Evolutionary conservation across 768 basidiomycete species (phyloP).

Genomic region (Dentipellis sp.): DNA sequence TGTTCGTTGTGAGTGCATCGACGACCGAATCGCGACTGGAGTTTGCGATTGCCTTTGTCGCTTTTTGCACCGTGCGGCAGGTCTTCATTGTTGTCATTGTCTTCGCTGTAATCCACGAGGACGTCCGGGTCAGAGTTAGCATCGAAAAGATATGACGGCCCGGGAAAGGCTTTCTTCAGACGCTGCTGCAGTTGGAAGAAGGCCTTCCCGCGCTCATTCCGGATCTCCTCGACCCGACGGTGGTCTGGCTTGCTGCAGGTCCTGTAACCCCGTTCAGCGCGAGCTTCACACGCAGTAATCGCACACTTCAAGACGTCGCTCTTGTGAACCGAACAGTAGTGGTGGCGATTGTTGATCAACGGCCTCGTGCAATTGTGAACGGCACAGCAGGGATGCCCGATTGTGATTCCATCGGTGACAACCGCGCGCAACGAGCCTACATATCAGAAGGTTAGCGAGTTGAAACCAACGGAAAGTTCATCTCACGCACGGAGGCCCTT

Average conservation of each 20-base stretch:
- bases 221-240: not conserved
- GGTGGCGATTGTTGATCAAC: constrained; percentile 3
- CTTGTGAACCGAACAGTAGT: not conserved
- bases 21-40: constrained; percentile 15
- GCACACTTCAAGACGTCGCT: not conserved
- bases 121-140: not conserved
- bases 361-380: constrained; percentile 21
- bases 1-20: constrained; percentile 21
- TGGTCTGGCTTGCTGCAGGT: not conserved
- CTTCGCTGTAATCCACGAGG: not conserved
- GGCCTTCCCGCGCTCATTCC: not conserved
- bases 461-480: too few species aligned
- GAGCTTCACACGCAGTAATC: not conserved
- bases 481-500: not conserved
- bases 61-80: constrained; percentile 1
- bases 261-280: not conserved
- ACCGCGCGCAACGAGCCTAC: constrained; percentile 7
- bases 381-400: constrained; percentile 24
- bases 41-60: constrained; percentile 6
- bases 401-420: constrained; percentile 24
- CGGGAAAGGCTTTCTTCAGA: not conserved
- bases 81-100: not conserved
- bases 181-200: not conserved
- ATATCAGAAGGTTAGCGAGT: not conserved
- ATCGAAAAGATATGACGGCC: not conserved